These are phyloP conservation scores for Candida krabiensis DNA, from an alignment of 805 yeast genomes.

Conservation along the genomic window DNA sequence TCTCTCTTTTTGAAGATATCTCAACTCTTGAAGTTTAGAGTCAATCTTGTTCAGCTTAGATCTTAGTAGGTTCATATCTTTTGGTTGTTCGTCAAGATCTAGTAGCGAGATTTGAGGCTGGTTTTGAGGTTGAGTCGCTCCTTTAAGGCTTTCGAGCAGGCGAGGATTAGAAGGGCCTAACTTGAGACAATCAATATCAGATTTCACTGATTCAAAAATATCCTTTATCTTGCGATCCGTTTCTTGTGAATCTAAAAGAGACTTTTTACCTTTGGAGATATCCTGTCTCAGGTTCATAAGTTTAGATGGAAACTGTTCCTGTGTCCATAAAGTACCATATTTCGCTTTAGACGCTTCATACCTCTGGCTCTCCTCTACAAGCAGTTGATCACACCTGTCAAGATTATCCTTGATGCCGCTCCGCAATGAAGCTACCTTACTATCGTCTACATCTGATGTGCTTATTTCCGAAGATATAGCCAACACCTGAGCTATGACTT, in stretches of 20 bases:
- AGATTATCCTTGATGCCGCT: constrained; percentile 38
- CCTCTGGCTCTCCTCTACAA: constrained; percentile 37
- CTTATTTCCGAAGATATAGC: constrained; percentile 38
- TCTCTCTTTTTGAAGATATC: constrained; percentile 64
- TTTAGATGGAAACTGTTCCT: constrained; percentile 21
- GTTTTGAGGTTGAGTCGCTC: constrained; percentile 4
- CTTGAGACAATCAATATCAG: constrained; percentile 44
- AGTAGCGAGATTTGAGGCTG: constrained; percentile 42
- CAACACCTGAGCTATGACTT: constrained; percentile 40
- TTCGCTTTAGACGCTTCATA: constrained; percentile 33
- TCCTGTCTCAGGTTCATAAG: constrained; percentile 18
- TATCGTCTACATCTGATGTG: constrained; percentile 26
- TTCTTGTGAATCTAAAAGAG: constrained; percentile 58
- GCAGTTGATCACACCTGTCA: constrained; percentile 34
- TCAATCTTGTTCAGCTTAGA: constrained; percentile 51
- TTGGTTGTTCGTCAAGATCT: constrained; percentile 59
- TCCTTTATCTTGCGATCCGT: constrained; percentile 57
- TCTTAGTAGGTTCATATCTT: constrained; percentile 29
- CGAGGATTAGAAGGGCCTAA: constrained; percentile 44
- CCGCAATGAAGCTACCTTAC: constrained; percentile 33
- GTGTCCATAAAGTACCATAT: constrained; percentile 38
- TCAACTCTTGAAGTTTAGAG: constrained; percentile 58
- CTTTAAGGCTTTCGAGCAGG: constrained; percentile 35
- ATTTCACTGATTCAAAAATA: constrained; percentile 41
- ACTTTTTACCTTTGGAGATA: constrained; percentile 50